phyloP scores from a whole-genome alignment of 192 early-diverging fungal genomes.

The Backusella westeae region DNA sequence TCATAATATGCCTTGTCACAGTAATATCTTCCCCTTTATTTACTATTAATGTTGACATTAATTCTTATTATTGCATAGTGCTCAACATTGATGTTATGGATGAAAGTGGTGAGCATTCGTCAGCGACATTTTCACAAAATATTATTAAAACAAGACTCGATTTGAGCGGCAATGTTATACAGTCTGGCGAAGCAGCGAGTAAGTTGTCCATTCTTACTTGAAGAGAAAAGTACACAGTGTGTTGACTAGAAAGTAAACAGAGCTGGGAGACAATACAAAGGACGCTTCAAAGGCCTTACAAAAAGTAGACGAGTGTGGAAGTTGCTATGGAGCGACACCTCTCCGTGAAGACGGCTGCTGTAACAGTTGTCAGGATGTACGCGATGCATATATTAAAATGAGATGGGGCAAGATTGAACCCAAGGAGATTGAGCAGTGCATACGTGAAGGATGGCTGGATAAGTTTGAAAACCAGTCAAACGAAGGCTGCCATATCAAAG shows the following conservation, averaged over 20 bases:
- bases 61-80: slow-evolving; percentile 42
- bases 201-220: slow-evolving; percentile 3
- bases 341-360: slow-evolving; percentile 78
- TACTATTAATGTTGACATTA: not conserved
- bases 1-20: slow-evolving; percentile 85
- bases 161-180: slow-evolving; percentile 60
- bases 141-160: slow-evolving; percentile 83
- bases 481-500: slow-evolving; percentile 89
- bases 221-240: not conserved
- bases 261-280: slow-evolving; percentile 50
- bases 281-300: slow-evolving; percentile 26
- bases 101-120: slow-evolving; percentile 83
- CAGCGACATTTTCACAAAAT: slow-evolving; percentile 66
- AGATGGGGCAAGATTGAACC: slow-evolving; percentile 84
- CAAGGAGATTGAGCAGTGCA: slow-evolving; percentile 86
- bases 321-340: slow-evolving; percentile 79
- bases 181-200: slow-evolving; percentile 57
- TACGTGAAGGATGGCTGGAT: slow-evolving; percentile 78
- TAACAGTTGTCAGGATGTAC: slow-evolving; percentile 91
- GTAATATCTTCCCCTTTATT: slow-evolving; percentile 35
- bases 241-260: slow-evolving; percentile 28
- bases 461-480: slow-evolving; percentile 73
- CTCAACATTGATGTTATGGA: slow-evolving; percentile 96
- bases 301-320: slow-evolving; percentile 69
- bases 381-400: slow-evolving; percentile 73